phyloP scores from a whole-genome alignment of 106 monocot species.

The Amphibolis antarctica region DNA sequence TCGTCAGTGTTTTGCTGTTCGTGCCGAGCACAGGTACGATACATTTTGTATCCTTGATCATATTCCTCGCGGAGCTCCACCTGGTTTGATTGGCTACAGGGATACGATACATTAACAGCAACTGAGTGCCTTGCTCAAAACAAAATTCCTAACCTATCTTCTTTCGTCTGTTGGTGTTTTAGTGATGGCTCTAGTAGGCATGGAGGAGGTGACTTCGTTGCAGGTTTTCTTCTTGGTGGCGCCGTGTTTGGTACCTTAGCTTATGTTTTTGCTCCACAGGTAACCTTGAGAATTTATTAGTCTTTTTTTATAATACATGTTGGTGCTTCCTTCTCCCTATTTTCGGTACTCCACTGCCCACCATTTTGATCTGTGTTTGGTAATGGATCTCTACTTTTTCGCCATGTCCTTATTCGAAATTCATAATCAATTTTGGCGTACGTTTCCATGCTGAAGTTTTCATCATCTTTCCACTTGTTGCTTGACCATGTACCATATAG shows the following conservation, averaged over 20 bases:
- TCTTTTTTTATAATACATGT: neutral
- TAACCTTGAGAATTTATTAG: constrained; percentile 2
- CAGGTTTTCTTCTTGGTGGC: constrained; percentile 83
- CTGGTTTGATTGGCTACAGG: neutral
- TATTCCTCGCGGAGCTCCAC: neutral
- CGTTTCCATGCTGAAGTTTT: too few relatives aligned
- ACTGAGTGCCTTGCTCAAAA: neutral
- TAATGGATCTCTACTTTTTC: too few relatives aligned
- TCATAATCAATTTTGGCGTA: too few relatives aligned
- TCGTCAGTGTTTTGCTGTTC: constrained; percentile 6
- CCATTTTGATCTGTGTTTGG: too few relatives aligned
- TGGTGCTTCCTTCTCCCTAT: neutral
- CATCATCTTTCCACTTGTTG: too few relatives aligned
- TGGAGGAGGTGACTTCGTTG: constrained; percentile 73
- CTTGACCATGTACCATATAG: too few relatives aligned
- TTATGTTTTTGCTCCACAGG: constrained; percentile 89
- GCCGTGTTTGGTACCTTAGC: constrained; percentile 73
- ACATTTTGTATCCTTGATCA: too few relatives aligned
- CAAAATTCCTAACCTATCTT: neutral
- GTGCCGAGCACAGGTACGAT: constrained; percentile 17
- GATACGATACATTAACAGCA: neutral
- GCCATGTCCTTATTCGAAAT: too few relatives aligned
- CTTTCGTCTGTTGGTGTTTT: constrained; percentile 6
- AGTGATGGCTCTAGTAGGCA: constrained; percentile 58
- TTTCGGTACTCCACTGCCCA: neutral